These are phyloP conservation scores for Tripterygium wilfordii DNA, from an alignment of 177 flowering plant genomes.

Conservation along the genomic window DNA sequence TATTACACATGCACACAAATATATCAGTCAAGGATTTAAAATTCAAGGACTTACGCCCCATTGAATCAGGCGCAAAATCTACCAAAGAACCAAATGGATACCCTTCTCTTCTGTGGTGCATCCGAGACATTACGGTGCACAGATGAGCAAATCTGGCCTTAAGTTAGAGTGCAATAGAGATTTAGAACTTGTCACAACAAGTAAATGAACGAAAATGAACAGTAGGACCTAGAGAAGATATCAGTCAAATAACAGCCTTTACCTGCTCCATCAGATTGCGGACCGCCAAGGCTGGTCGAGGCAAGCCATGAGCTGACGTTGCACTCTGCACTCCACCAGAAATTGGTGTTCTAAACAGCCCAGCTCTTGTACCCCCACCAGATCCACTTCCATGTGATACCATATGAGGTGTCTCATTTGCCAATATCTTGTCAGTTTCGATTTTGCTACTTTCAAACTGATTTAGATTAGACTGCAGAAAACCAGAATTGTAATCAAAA, in stretches of 20 bases:
- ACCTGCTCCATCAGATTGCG: slow-evolving; percentile 99
- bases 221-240: too few species aligned
- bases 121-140: slow-evolving; percentile 95
- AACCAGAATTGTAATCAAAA: too few species aligned
- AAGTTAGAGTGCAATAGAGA: slow-evolving; percentile 17
- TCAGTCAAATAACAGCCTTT: slow-evolving; percentile 1
- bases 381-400: slow-evolving; percentile 28
- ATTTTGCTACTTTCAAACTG: slow-evolving; percentile 21
- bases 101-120: slow-evolving; percentile 96
- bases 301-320: slow-evolving; percentile 96
- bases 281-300: slow-evolving; percentile 94
- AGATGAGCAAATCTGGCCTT: slow-evolving; percentile 99
- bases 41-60: slow-evolving; percentile 74
- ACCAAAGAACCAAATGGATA: slow-evolving; percentile 98
- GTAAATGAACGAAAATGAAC: too few species aligned
- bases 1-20: too few species aligned
- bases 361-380: slow-evolving; percentile 75
- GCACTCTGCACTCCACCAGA: slow-evolving; percentile 99
- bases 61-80: slow-evolving; percentile 92
- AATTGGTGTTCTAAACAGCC: slow-evolving; percentile 95
- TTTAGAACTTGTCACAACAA: too few species aligned
- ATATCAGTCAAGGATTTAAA: too few species aligned
- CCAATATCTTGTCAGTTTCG: slow-evolving; percentile 18
- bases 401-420: slow-evolving; percentile 22
- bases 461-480: slow-evolving; percentile 1